Percentiles rank a stretch among this genome's conserved stretches.
phyloP scores from a whole-genome alignment of 2,329 filamentous ascomycete genomes.

The Polychaeton citri region DNA sequence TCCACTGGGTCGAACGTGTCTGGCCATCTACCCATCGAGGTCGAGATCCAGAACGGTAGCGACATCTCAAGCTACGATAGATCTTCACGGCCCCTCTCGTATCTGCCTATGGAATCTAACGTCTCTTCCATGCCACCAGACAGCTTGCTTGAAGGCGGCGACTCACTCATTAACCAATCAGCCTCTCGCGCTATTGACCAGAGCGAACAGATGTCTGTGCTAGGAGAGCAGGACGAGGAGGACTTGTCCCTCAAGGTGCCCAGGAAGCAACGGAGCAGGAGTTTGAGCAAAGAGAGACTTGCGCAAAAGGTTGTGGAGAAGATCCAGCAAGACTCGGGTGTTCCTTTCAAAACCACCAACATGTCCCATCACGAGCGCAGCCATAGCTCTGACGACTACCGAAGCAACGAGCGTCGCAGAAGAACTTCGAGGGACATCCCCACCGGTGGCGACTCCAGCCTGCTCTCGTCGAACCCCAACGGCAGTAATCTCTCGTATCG shows the following conservation, averaged over 20 bases:
- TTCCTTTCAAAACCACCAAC: slow-evolving; percentile 23
- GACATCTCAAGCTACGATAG: slow-evolving; percentile 44
- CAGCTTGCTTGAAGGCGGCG: slow-evolving; percentile 47
- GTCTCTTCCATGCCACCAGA: slow-evolving; percentile 73
- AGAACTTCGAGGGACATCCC: slow-evolving; percentile 31
- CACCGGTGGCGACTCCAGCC: slow-evolving; percentile 47
- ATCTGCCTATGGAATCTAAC: slow-evolving; percentile 60
- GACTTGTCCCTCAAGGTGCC: slow-evolving; percentile 43
- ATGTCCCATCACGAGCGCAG: slow-evolving; percentile 12
- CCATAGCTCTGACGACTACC: slow-evolving; percentile 19
- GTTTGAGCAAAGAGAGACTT: slow-evolving; percentile 52
- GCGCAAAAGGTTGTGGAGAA: slow-evolving; percentile 59
- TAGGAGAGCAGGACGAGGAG: slow-evolving; percentile 8
- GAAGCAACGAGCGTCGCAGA: slow-evolving; percentile 18
- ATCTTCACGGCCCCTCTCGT: slow-evolving; percentile 45
- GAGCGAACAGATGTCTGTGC: slow-evolving; percentile 12
- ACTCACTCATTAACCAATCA: slow-evolving; percentile 29
- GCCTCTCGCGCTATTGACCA: slow-evolving; percentile 21
- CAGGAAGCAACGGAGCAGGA: slow-evolving; percentile 45
- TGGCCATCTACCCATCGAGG: slow-evolving; percentile 62
- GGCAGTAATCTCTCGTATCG: slow-evolving; percentile 45
- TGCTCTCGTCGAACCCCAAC: slow-evolving; percentile 45
- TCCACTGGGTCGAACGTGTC: slow-evolving; percentile 69
- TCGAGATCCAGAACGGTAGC: slow-evolving; percentile 66
- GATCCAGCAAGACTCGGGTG: slow-evolving; percentile 32